phyloP scores from a whole-genome alignment of 225 moss, liverwort and hornwort species.

The Lunularia cruciata region DNA sequence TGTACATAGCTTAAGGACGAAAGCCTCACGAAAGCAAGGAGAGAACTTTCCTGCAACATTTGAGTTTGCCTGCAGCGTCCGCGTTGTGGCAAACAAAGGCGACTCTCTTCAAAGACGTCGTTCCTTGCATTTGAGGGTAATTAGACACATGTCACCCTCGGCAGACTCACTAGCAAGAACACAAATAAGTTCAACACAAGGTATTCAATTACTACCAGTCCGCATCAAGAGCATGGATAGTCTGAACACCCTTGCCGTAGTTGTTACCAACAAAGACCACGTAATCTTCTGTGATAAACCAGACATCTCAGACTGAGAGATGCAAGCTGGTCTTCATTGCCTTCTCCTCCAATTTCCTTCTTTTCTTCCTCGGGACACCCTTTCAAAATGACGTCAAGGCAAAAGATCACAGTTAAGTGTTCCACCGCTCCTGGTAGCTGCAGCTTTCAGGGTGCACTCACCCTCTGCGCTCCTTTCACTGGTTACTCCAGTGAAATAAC shows the following conservation, averaged over 20 bases:
- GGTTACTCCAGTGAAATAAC: conserved; percentile 4
- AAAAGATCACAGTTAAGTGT: background rate
- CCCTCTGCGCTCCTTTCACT: background rate
- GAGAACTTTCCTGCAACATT: background rate
- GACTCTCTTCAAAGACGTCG: background rate
- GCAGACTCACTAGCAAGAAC: background rate
- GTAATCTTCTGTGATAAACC: background rate
- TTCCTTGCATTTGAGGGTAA: background rate
- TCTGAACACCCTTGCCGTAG: background rate
- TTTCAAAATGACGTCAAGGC: conserved; percentile 4
- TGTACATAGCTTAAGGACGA: background rate
- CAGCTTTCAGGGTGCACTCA: background rate
- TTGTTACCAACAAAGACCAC: background rate
- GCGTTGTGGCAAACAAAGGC: background rate
- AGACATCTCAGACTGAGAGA: background rate
- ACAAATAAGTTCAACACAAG: background rate
- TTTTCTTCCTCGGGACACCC: background rate
- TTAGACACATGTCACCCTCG: background rate
- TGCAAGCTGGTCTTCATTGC: background rate
- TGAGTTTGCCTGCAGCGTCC: no score
- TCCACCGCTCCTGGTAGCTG: background rate
- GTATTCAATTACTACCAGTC: background rate
- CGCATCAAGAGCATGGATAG: background rate
- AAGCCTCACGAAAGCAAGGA: background rate
- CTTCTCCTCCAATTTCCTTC: background rate